Base-by-base conservation (phyloP, 768 basidiomycete species). In the Amanita polypyramis region DNA sequence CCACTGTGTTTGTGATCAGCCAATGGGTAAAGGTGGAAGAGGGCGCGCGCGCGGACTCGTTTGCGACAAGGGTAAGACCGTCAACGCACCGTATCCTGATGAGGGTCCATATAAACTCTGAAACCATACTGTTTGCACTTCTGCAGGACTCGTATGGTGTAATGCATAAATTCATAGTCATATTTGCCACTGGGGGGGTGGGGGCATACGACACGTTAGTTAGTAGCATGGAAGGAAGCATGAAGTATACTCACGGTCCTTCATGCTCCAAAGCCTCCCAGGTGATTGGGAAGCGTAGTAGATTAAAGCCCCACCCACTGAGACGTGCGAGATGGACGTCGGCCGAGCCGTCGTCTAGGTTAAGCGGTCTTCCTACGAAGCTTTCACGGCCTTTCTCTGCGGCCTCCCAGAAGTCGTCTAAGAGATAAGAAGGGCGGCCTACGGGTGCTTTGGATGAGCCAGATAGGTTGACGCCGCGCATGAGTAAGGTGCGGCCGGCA, bases 191-290 rank as follows among this genome's bases (percentile, higher is more conserved):
- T 97, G 54, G 14, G 37, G n/a, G n/a, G n/a, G n/a, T n/a, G n/a
- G n/a, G n/a, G n/a, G n/a, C n/a, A n/a, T n/a, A n/a, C n/a, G n/a
- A n/a, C n/a, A n/a, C n/a, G n/a, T n/a, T n/a, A n/a, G n/a, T n/a
- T n/a, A n/a, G n/a, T n/a, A n/a, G n/a, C n/a, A n/a, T n/a, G n/a
- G n/a, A n/a, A n/a, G 54, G 25, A 47, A 43, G 27, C 30, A 51
- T 47, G 30, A n/a, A 7, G 12, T 9, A 40, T 27, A 84, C 94
- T 79, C 62, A 96, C 92, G 96, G 96, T 62, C 93, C 95, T 50
- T 75, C 81, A 61, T 91, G 92, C 63, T 98, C 96, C 12, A 99
- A 64, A 0, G 89, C 75, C 60, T 99, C 96, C 96, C 96, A 99
- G 1, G 88, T 82, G n/a, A 97, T 74, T 7, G 88, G 75, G 64